Conservation (phyloP, 2,329 filamentous ascomycete genomes). For the Neurospora sp. region DNA sequence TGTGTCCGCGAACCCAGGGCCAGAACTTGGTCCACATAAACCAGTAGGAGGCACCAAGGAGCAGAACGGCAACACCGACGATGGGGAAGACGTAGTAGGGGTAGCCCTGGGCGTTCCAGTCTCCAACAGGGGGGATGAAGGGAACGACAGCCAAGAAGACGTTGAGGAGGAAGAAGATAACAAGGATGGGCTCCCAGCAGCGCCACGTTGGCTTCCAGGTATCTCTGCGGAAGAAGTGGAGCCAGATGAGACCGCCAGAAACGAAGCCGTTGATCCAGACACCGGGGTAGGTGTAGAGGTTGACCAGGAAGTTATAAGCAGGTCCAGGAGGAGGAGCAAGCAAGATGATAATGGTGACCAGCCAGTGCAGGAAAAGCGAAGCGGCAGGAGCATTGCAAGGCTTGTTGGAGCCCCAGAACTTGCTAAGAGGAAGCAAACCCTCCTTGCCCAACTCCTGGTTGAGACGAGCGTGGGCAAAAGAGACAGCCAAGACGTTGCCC, state of each 20-base stretch:
- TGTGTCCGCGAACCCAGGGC: conserved; percentile 41
- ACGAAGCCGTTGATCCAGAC: conserved; percentile 46
- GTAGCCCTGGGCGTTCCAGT: conserved; percentile 37
- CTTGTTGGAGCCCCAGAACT: conserved; percentile 58
- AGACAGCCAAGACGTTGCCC: conserved; percentile 53
- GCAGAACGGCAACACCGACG: conserved; percentile 41
- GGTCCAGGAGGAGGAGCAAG: conserved; percentile 57
- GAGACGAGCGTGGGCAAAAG: conserved; percentile 46
- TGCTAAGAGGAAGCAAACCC: conserved; percentile 54
- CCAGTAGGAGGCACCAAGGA: conserved; percentile 45
- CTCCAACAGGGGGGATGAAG: conserved; percentile 46
- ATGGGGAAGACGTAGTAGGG: conserved; percentile 49
- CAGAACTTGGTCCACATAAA: conserved; percentile 41
- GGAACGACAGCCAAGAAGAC: conserved; percentile 43
- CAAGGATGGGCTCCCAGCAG: conserved; percentile 36
- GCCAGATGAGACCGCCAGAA: conserved; percentile 39
- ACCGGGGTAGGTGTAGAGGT: conserved; percentile 43
- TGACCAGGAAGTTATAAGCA: conserved; percentile 59
- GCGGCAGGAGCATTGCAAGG: conserved; percentile 58
- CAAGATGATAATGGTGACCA: conserved; percentile 57
- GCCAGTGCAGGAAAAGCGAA: conserved; percentile 53
- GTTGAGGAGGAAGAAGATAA: conserved; percentile 42
- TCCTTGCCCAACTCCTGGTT: conserved; percentile 62
- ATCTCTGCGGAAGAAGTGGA: conserved; percentile 39
- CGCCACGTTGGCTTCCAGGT: conserved; percentile 44